These are phyloP conservation scores for Marchantia paleacea DNA, from an alignment of 225 moss, liverwort and hornwort genomes.

Conservation along the genomic window DNA sequence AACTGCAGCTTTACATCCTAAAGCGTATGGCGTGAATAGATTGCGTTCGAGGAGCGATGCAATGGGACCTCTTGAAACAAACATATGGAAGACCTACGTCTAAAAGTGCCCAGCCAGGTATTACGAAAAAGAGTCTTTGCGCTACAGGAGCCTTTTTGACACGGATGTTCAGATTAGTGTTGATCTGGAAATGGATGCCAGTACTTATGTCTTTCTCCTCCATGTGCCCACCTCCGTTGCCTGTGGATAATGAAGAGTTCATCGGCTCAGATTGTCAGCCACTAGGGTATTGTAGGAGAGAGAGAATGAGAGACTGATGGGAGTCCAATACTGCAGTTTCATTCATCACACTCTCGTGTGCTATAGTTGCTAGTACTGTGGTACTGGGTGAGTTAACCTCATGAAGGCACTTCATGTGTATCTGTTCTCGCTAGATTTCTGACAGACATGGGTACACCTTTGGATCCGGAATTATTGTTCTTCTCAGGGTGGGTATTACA, in stretches of 20 bases:
- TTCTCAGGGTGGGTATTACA: not conserved
- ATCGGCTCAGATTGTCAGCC: not conserved
- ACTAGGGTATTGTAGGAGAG: not conserved
- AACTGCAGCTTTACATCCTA: not conserved
- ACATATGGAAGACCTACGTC: not conserved
- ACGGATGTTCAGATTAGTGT: not conserved
- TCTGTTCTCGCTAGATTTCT: conserved; percentile 2
- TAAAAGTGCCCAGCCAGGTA: not conserved
- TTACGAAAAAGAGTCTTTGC: not conserved
- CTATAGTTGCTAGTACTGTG: not conserved
- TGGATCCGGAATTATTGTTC: not conserved
- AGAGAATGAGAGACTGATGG: not conserved
- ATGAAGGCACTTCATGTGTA: not conserved
- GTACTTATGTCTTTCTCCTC: not conserved
- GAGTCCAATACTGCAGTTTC: not conserved
- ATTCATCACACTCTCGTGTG: not conserved
- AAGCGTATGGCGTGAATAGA: not conserved
- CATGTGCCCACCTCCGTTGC: not conserved
- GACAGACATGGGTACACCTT: not conserved
- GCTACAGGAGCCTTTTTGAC: not conserved
- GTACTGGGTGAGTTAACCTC: not conserved
- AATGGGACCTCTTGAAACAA: not conserved
- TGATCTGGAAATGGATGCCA: not conserved
- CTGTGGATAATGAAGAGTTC: not conserved
- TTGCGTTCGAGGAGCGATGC: not conserved